Conservation (phyloP, 768 basidiomycete species). For the Suillus discolor region DNA sequence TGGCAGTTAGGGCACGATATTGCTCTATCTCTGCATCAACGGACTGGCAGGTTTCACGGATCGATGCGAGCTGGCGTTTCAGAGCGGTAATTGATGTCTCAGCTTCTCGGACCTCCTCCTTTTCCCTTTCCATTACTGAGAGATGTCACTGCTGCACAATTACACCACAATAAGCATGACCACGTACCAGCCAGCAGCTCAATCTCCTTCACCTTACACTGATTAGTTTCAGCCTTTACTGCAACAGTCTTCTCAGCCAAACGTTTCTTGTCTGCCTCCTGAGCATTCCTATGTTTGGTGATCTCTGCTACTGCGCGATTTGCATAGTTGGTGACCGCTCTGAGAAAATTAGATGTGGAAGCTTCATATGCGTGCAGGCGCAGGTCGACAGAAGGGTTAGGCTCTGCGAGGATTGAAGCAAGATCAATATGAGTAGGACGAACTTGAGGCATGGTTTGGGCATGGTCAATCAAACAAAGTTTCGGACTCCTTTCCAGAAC, state of each 20-base stretch:
- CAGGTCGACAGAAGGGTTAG: slow-evolving; percentile 66
- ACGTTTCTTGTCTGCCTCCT: slow-evolving; percentile 64
- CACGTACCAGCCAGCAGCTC: slow-evolving; percentile 74
- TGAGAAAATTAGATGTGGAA: slow-evolving; percentile 72
- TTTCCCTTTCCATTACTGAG: slow-evolving; percentile 66
- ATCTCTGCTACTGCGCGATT: slow-evolving; percentile 71
- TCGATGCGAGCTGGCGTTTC: slow-evolving; percentile 65
- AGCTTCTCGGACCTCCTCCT: slow-evolving; percentile 71
- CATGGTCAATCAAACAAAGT: slow-evolving; percentile 1
- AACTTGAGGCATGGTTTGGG: slow-evolving; percentile 8
- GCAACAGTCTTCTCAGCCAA: slow-evolving; percentile 60
- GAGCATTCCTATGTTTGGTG: slow-evolving; percentile 62
- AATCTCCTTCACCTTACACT: slow-evolving; percentile 79
- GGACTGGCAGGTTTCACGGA: slow-evolving; percentile 58
- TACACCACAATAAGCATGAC: neutral
- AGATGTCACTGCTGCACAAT: neutral
- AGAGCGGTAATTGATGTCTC: slow-evolving; percentile 62
- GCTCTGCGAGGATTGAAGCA: slow-evolving; percentile 52
- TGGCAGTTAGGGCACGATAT: slow-evolving; percentile 60
- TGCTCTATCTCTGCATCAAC: slow-evolving; percentile 76
- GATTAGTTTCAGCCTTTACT: slow-evolving; percentile 68
- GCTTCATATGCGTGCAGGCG: slow-evolving; percentile 59
- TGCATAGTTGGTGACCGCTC: slow-evolving; percentile 73
- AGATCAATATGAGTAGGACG: slow-evolving; percentile 59
- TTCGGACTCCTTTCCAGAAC: slow-evolving; percentile 4